These are phyloP conservation scores for Aspergillus sp. DNA, from an alignment of 2,329 filamentous ascomycete species.

Conservation along the genomic window DNA sequence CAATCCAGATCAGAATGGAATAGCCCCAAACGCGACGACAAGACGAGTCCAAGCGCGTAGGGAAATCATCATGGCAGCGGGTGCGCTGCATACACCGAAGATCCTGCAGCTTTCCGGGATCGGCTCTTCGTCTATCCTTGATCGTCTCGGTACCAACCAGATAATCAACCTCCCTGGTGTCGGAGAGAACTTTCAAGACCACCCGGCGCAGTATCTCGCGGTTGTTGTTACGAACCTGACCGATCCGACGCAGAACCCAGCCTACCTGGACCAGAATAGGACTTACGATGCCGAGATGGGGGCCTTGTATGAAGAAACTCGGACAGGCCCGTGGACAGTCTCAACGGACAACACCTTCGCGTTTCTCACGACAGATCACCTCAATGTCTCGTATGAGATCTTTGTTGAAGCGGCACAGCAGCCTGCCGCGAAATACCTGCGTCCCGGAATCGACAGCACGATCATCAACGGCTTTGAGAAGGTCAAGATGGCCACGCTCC, in stretches of 20 bases:
- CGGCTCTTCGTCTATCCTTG: neutral
- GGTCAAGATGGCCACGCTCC: neutral
- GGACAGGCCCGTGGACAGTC: constrained; percentile 4
- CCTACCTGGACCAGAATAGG: neutral
- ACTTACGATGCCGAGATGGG: constrained; percentile 13
- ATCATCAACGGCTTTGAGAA: neutral
- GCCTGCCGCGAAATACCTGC: neutral
- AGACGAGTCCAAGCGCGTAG: neutral
- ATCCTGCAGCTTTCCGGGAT: constrained; percentile 6
- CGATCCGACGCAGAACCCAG: constrained; percentile 4
- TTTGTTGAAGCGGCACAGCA: neutral
- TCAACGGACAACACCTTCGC: constrained; percentile 1
- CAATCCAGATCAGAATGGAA: neutral
- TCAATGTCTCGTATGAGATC: neutral
- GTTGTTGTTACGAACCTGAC: neutral
- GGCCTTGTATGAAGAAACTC: neutral
- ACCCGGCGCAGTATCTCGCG: neutral
- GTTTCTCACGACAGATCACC: constrained; percentile 1
- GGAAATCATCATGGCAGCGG: constrained; percentile 9
- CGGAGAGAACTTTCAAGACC: constrained; percentile 11
- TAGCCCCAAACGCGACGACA: neutral
- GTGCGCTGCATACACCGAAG: constrained; percentile 8
- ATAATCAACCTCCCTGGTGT: constrained; percentile 3
- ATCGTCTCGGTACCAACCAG: neutral
- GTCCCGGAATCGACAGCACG: neutral